These are phyloP conservation scores for Scedosporium apiospermum DNA, from an alignment of 2,329 filamentous ascomycete genomes.

Conservation along the genomic window DNA sequence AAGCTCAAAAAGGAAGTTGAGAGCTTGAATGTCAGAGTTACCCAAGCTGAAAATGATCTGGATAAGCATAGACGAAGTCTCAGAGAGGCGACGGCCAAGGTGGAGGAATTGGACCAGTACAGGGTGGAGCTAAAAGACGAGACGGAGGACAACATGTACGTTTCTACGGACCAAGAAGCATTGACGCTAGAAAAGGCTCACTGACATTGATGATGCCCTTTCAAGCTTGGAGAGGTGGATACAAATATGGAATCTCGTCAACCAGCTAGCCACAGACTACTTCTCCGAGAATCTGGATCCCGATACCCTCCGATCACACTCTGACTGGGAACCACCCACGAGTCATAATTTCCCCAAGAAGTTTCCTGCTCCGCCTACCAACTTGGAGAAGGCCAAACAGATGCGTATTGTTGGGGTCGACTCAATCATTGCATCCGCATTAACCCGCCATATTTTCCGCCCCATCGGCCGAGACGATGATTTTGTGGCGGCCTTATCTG, in stretches of 20 bases:
- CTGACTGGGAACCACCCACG: not conserved
- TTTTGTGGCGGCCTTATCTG: not conserved
- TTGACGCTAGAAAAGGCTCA: not conserved
- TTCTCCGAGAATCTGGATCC: not conserved
- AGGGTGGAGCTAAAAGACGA: not conserved
- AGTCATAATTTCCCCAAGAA: not conserved
- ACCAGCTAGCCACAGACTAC: not conserved
- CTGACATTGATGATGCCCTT: not conserved
- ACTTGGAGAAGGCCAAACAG: not conserved
- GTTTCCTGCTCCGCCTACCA: not conserved
- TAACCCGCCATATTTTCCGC: not conserved
- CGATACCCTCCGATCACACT: not conserved
- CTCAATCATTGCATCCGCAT: not conserved
- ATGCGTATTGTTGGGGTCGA: not conserved
- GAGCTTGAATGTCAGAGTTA: not conserved
- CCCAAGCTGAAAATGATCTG: not conserved
- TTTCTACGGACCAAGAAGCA: not conserved
- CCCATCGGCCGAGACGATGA: not conserved
- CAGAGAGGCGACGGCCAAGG: not conserved
- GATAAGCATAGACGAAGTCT: not conserved
- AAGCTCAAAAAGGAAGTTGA: not conserved
- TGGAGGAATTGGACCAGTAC: not conserved
- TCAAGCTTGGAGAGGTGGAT: not conserved
- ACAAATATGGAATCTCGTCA: not conserved
- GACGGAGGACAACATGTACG: not conserved